Percentiles rank a stretch among this genome's conserved stretches.
phyloP scores from a whole-genome alignment of 2,329 filamentous ascomycete species.

The Thelonectria olida region DNA sequence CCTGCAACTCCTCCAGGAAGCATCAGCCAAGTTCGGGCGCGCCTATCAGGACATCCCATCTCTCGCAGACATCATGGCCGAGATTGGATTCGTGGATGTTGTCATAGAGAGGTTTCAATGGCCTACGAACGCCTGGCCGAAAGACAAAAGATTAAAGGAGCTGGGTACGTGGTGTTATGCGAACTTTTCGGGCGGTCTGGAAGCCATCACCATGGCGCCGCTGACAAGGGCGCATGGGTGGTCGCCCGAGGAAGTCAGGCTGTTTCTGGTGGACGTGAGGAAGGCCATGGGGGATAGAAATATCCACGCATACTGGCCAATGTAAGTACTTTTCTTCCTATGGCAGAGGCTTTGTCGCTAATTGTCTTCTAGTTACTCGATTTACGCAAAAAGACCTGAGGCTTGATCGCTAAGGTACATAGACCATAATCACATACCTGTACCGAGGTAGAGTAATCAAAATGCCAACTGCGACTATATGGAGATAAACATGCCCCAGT shows the following conservation, averaged over 20 bases:
- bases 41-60: no score
- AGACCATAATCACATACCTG: no score
- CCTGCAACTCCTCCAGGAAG: not conserved
- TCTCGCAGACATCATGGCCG: slow-evolving; percentile 1
- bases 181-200: slow-evolving; percentile 7
- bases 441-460: no score
- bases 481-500: no score
- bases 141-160: slow-evolving; percentile 21
- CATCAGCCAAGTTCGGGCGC: slow-evolving; percentile 4
- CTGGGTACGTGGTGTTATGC: slow-evolving; percentile 9
- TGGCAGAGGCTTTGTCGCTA: no score
- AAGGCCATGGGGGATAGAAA: slow-evolving; percentile 3
- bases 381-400: no score
- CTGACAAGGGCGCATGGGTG: slow-evolving; percentile 11
- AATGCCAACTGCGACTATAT: no score
- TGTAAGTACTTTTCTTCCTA: no score
- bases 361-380: no score
- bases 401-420: no score
- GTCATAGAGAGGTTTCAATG: slow-evolving; percentile 14
- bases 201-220: slow-evolving; percentile 12
- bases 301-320: slow-evolving; percentile 16
- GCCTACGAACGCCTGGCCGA: slow-evolving; percentile 20
- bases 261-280: slow-evolving; percentile 2
- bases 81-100: slow-evolving; percentile 17
- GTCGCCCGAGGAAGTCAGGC: slow-evolving; percentile 7